These are phyloP conservation scores for Mallotus japonicus DNA, from an alignment of 441 rosid genomes.

Conservation along the genomic window DNA sequence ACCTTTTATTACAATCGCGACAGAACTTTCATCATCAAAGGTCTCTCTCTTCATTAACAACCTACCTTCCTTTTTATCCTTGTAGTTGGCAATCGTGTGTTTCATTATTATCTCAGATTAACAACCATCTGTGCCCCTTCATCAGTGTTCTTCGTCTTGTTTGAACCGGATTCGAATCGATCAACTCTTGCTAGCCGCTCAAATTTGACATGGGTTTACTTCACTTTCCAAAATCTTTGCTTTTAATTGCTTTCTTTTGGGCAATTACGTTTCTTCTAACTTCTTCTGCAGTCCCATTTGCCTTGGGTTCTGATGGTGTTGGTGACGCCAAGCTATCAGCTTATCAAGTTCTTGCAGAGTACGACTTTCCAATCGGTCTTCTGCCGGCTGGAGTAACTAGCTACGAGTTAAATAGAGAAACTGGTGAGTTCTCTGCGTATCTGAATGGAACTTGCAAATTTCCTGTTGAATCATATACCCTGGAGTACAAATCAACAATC, in stretches of 20 bases:
- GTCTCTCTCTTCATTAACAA: not conserved
- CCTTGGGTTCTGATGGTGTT: not conserved
- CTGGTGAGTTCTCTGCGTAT: slow-evolving; percentile 19
- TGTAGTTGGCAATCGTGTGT: not conserved
- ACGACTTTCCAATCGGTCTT: slow-evolving; percentile 42
- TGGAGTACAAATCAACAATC: slow-evolving; percentile 22
- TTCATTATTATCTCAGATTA: not conserved
- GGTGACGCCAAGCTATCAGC: slow-evolving; percentile 15
- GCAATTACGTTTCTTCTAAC: not conserved
- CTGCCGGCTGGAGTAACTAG: slow-evolving; percentile 37
- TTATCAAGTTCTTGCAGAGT: slow-evolving; percentile 38
- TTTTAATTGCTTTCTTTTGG: not conserved
- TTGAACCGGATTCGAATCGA: not conserved
- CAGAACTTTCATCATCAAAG: not conserved
- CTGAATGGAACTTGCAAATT: slow-evolving; percentile 19
- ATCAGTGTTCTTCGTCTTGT: not conserved
- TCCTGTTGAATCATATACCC: slow-evolving; percentile 15
- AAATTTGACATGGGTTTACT: not conserved
- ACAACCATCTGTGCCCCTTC: too few species aligned
- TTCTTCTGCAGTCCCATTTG: not conserved
- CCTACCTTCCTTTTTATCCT: not conserved
- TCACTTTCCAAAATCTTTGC: not conserved
- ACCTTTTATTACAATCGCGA: not conserved
- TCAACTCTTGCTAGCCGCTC: not conserved
- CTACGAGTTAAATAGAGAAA: slow-evolving; percentile 32